A percentile compares a stretch with the other conserved stretches of the same genome.
phyloP scores from a whole-genome alignment of 2,329 filamentous ascomycete genomes.

The Exophiala xenobiotica region DNA sequence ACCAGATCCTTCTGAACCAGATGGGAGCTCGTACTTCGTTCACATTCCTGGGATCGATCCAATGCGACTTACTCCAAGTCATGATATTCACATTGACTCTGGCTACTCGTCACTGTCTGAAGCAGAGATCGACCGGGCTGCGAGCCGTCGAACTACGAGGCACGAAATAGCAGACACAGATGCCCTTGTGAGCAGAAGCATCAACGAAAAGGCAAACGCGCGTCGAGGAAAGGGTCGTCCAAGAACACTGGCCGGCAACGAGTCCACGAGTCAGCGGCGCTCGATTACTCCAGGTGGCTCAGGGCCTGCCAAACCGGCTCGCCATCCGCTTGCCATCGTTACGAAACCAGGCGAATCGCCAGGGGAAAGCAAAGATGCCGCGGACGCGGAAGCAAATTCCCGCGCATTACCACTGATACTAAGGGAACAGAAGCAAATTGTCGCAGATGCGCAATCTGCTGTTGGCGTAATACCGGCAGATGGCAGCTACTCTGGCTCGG shows the following conservation, averaged over 20 bases:
- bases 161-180: not conserved
- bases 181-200: not conserved
- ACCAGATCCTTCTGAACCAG: slow-evolving; percentile 11
- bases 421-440: no score
- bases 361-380: not conserved
- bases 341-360: not conserved
- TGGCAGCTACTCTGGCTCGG: no score
- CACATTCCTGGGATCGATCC: not conserved
- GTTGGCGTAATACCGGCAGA: no score
- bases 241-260: not conserved
- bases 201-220: not conserved
- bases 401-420: no score
- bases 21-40: not conserved
- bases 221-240: not conserved
- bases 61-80: not conserved
- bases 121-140: not conserved
- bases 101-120: slow-evolving; percentile 3
- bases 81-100: not conserved
- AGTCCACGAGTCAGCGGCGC: not conserved
- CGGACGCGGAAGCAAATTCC: not conserved
- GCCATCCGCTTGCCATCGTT: slow-evolving; percentile 14
- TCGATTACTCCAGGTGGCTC: not conserved
- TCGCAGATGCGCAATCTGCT: no score
- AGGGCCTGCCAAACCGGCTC: not conserved
- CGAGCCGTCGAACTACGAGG: not conserved